Percentiles rank a stretch among this genome's conserved stretches.
Evolutionary conservation across 768 basidiomycete genomes (phyloP).

Genomic region (Sporobolomyces phaffii): DNA sequence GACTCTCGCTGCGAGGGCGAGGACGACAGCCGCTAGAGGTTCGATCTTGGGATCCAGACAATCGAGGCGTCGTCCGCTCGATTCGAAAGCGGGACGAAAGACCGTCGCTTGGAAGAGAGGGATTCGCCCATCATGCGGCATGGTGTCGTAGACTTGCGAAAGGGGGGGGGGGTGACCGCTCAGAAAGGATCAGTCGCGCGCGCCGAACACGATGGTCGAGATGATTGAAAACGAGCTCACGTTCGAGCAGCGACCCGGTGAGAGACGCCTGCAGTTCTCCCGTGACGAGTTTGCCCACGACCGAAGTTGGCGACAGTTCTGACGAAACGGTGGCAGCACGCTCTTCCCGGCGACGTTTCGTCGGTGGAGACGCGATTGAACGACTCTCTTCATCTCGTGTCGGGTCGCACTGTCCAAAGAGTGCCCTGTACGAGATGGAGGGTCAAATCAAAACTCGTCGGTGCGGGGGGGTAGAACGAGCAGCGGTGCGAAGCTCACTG

Average conservation of each 20-base stretch:
- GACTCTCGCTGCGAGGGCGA: constrained; percentile 3
- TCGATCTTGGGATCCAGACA: neutral
- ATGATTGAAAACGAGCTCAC: neutral
- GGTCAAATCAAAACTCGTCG: neutral
- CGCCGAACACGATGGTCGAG: neutral
- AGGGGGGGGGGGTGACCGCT: neutral
- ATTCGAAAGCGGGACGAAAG: constrained; percentile 1
- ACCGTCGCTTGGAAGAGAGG: constrained; percentile 5
- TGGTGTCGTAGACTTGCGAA: neutral
- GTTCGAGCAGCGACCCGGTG: constrained; percentile 1
- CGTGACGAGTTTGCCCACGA: neutral
- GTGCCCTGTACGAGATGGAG: neutral
- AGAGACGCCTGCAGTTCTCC: neutral
- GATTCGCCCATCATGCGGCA: neutral
- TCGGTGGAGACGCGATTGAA: neutral
- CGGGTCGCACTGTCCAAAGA: neutral
- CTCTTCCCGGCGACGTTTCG: neutral
- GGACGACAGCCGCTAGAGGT: neutral
- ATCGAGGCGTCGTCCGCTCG: neutral
- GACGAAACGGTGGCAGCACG: neutral
- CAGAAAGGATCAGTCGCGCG: neutral
- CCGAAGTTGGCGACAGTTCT: neutral
- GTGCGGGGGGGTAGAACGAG: neutral
- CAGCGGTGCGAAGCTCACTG: no score
- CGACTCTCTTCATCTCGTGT: neutral